Percentiles rank a stretch among this genome's conserved stretches.
Evolutionary conservation across 371 early-diverging fungal species (phyloP).

Genomic region (Mucor lusitanicus): DNA sequence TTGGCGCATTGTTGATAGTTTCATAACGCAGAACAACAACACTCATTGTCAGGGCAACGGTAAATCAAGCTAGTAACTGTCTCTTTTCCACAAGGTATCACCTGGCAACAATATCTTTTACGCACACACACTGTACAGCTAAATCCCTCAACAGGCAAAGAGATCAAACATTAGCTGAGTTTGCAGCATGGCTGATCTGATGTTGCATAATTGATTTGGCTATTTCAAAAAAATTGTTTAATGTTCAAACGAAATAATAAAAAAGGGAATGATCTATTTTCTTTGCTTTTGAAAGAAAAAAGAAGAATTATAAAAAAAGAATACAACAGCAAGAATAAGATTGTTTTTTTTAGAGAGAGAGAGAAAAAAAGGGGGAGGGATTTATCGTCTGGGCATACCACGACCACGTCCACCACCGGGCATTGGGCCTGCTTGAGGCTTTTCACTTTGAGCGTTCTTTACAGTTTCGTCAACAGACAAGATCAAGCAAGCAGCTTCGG

Average conservation of each 20-base stretch:
- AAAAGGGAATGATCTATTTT: not conserved
- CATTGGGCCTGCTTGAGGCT: conserved; percentile 59
- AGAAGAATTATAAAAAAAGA: not conserved
- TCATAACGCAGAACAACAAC: too few species aligned
- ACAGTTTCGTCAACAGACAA: conserved; percentile 97
- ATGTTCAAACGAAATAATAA: not conserved
- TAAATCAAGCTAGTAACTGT: too few species aligned
- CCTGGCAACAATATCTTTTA: too few species aligned
- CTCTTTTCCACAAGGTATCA: too few species aligned
- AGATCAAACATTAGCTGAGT: too few species aligned
- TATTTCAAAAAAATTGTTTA: not conserved
- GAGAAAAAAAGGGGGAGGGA: too few species aligned
- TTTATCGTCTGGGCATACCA: conserved; percentile 40
- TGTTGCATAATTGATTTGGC: not conserved
- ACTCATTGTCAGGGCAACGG: too few species aligned
- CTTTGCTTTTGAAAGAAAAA: not conserved
- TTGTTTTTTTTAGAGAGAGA: not conserved
- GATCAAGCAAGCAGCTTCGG: conserved; percentile 96
- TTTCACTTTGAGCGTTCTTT: conserved; percentile 69
- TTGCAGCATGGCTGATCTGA: too few species aligned
- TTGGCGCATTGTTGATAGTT: too few species aligned
- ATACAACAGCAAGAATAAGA: not conserved
- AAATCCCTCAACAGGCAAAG: too few species aligned
- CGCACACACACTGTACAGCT: too few species aligned
- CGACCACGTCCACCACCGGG: conserved; percentile 54